Percentiles rank a stretch among this genome's conserved stretches.
phyloP scores from a whole-genome alignment of 2,329 filamentous ascomycete species.

The Atkinsonella hypoxylon region DNA sequence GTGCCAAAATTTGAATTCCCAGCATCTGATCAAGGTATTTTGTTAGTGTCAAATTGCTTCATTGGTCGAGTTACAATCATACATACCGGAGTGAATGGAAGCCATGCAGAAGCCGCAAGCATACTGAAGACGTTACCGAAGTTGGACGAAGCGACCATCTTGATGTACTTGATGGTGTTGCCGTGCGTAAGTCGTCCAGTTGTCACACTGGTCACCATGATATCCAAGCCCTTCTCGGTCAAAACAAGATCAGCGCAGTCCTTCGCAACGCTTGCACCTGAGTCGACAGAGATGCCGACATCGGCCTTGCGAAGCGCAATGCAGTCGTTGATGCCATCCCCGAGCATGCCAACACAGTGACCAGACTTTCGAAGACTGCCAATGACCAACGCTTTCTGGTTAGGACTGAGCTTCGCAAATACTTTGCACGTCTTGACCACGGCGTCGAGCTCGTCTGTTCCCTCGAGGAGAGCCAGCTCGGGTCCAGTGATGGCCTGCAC shows the following conservation, averaged over 20 bases:
- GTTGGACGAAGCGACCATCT: slow-evolving; percentile 20
- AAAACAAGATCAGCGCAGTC: slow-evolving; percentile 18
- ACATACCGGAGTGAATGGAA: slow-evolving; percentile 14
- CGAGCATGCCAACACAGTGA: slow-evolving; percentile 18
- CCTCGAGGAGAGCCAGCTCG: slow-evolving; percentile 12
- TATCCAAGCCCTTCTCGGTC: slow-evolving; percentile 18
- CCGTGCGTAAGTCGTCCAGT: slow-evolving; percentile 16
- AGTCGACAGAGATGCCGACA: slow-evolving; percentile 19
- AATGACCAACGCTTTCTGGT: slow-evolving; percentile 16
- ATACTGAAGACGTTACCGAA: slow-evolving; percentile 20
- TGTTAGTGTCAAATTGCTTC: not conserved
- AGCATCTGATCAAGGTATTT: slow-evolving; percentile 10
- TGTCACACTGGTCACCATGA: slow-evolving; percentile 15
- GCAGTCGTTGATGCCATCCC: slow-evolving; percentile 20
- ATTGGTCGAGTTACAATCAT: too few relatives aligned
- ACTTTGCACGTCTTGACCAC: slow-evolving; percentile 14
- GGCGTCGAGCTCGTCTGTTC: slow-evolving; percentile 11
- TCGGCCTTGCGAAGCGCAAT: slow-evolving; percentile 16
- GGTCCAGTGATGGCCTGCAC: slow-evolving; percentile 15
- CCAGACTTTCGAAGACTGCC: slow-evolving; percentile 13
- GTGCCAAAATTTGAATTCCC: slow-evolving; percentile 15
- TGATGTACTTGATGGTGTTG: slow-evolving; percentile 20
- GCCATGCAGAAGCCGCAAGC: slow-evolving; percentile 16
- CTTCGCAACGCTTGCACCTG: slow-evolving; percentile 17
- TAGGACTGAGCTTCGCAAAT: slow-evolving; percentile 17